Conservation (phyloP, 352 stramenopile species). For the Globisporangium emineosum region DNA sequence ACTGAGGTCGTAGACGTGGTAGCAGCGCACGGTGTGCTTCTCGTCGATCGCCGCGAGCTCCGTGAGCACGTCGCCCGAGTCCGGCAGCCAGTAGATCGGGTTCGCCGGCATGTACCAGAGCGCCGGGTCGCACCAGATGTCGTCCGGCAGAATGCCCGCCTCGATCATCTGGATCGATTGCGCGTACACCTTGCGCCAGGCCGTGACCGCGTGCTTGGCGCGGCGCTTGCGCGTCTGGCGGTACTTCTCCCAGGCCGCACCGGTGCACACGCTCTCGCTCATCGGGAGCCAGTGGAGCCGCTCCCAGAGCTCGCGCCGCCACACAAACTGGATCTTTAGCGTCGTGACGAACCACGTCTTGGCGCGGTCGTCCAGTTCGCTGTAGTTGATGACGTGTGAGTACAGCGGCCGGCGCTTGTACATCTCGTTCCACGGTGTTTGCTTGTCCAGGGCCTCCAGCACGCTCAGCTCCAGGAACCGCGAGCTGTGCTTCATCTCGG, state of each 20-base stretch:
- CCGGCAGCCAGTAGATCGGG: slow-evolving; percentile 39
- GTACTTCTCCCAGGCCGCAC: slow-evolving; percentile 34
- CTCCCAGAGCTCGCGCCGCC: slow-evolving; percentile 45
- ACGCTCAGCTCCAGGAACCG: slow-evolving; percentile 25
- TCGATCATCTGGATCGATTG: slow-evolving; percentile 47
- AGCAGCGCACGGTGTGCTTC: slow-evolving; percentile 26
- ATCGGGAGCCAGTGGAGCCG: slow-evolving; percentile 45
- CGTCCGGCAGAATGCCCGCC: slow-evolving; percentile 26
- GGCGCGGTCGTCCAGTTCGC: slow-evolving; percentile 20
- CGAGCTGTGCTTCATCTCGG: slow-evolving; percentile 39
- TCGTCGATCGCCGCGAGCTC: slow-evolving; percentile 28
- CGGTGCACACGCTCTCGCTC: slow-evolving; percentile 38
- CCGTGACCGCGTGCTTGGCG: slow-evolving; percentile 31
- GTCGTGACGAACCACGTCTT: slow-evolving; percentile 29
- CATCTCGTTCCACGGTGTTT: slow-evolving; percentile 41
- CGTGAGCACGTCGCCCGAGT: slow-evolving; percentile 19
- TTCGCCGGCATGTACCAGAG: slow-evolving; percentile 47
- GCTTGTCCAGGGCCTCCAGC: slow-evolving; percentile 23
- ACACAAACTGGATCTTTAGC: slow-evolving; percentile 42
- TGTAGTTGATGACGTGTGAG: slow-evolving; percentile 31
- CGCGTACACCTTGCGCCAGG: slow-evolving; percentile 42
- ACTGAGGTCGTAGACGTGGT: slow-evolving; percentile 20
- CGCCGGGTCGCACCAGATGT: slow-evolving; percentile 41
- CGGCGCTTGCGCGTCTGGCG: slow-evolving; percentile 37
- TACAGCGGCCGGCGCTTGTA: slow-evolving; percentile 29